These are phyloP conservation scores for Mycogone perniciosa DNA, from an alignment of 2,329 filamentous ascomycete genomes.

Conservation along the genomic window DNA sequence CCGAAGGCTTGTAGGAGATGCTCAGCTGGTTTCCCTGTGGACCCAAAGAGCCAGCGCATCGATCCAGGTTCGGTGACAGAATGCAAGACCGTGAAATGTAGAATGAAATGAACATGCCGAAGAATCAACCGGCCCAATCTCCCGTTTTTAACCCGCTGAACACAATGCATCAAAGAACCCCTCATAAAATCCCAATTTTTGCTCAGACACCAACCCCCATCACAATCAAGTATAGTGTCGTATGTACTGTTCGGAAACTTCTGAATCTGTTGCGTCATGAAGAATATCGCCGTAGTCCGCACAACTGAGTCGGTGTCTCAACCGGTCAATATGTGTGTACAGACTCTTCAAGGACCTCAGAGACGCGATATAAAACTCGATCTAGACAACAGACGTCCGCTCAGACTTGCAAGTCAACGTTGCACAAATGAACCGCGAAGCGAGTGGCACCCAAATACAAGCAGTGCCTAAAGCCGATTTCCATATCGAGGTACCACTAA, in stretches of 20 bases:
- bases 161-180: constrained; percentile 33
- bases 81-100: constrained; percentile 11
- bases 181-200: constrained; percentile 28
- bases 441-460: background rate
- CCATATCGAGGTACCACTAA: constrained; percentile 13
- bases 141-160: constrained; percentile 30
- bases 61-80: constrained; percentile 4
- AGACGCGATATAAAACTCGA: background rate
- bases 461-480: constrained; percentile 11
- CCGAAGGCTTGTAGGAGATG: constrained; percentile 3
- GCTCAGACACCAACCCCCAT: constrained; percentile 18
- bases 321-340: background rate
- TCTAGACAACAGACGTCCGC: background rate
- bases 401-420: background rate
- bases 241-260: constrained; percentile 27
- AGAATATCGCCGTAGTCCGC: constrained; percentile 9
- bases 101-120: constrained; percentile 14
- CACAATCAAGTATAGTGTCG: constrained; percentile 20
- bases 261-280: constrained; percentile 15
- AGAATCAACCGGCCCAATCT: constrained; percentile 11
- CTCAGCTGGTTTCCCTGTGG: background rate
- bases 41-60: background rate
- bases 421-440: background rate
- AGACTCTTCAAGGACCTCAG: background rate
- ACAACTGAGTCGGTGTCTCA: constrained; percentile 1